Percentiles rank a stretch among this genome's conserved stretches.
These are phyloP conservation scores for Dioszegia hungarica DNA, from an alignment of 768 basidiomycete species.

Conservation along the genomic window DNA sequence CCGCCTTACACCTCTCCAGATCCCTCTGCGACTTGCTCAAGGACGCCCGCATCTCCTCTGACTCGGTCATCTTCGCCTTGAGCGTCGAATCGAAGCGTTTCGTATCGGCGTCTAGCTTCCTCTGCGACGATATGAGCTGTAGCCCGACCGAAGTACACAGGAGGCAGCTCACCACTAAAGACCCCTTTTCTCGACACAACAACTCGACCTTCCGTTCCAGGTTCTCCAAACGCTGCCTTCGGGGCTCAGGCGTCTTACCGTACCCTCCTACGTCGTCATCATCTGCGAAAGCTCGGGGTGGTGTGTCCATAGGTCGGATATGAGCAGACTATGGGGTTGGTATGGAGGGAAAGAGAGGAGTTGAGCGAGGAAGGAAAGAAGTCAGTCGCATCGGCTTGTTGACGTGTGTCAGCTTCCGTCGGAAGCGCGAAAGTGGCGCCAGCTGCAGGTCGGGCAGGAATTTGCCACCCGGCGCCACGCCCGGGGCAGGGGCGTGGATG, in stretches of 20 bases:
- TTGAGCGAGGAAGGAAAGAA: background rate
- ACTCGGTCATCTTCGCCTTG: constrained; percentile 2
- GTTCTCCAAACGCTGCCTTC: background rate
- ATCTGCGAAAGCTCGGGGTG: background rate
- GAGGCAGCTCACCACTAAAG: background rate
- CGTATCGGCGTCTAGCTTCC: constrained; percentile 23
- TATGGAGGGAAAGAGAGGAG: too few species aligned
- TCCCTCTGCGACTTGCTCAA: constrained; percentile 16
- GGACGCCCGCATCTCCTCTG: background rate
- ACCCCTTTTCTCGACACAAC: constrained; percentile 5
- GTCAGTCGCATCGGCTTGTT: too few species aligned
- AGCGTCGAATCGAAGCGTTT: constrained; percentile 10
- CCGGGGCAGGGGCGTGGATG: too few species aligned
- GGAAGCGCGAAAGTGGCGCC: too few species aligned
- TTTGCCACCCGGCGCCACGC: too few species aligned
- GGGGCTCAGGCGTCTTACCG: constrained; percentile 6
- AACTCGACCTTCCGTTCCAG: background rate
- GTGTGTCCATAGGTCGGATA: constrained; percentile 8
- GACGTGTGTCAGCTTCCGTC: too few species aligned
- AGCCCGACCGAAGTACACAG: background rate
- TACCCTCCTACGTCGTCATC: background rate
- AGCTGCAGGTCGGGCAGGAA: too few species aligned
- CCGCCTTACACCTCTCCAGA: constrained; percentile 22
- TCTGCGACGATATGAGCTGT: background rate
- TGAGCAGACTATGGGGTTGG: background rate